These are phyloP conservation scores for Inga leiocalycina DNA, from an alignment of 306 rosid genomes.

Conservation along the genomic window DNA sequence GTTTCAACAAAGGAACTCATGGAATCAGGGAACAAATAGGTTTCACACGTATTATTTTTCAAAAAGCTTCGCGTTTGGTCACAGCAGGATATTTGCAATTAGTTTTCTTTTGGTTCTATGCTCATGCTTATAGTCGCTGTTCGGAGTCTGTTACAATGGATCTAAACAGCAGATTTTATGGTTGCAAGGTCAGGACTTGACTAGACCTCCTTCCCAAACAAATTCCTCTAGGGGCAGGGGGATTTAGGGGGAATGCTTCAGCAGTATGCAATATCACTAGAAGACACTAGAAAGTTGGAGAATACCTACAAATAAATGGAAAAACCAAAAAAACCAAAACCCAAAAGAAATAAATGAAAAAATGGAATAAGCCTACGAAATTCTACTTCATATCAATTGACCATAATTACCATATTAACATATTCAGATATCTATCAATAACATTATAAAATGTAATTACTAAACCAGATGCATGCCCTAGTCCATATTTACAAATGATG, in stretches of 20 bases:
- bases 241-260: neutral
- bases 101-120: neutral
- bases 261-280: neutral
- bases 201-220: neutral
- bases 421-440: neutral
- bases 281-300: neutral
- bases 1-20: neutral
- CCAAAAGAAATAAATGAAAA: neutral
- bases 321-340: neutral
- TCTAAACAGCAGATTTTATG: neutral
- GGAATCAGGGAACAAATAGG: neutral
- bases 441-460: neutral
- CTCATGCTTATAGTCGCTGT: neutral
- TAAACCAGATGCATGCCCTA: conserved; percentile 12
- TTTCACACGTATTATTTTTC: neutral
- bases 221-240: neutral
- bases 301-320: neutral
- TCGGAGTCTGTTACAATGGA: neutral
- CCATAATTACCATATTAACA: neutral
- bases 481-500: neutral
- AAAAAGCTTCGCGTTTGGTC: neutral
- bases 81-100: neutral
- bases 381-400: neutral
- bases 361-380: neutral
- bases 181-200: neutral